Evolutionary conservation across 805 yeast genomes (phyloP), one percentile per base, ranked within the genome.

Genomic region (Barnettozyma botsteinii): DNA sequence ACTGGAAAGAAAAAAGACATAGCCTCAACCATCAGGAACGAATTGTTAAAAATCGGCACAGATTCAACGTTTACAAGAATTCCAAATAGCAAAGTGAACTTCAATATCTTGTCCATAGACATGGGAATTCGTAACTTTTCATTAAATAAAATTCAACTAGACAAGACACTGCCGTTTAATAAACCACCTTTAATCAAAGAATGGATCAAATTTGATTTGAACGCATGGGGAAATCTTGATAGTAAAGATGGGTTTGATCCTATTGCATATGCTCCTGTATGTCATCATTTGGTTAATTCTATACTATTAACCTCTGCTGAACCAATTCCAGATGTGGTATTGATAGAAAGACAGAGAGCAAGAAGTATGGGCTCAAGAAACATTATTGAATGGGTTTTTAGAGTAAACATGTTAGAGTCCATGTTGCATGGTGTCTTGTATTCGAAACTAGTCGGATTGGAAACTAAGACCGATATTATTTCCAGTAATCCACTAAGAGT

Each of bases 271-370:
- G 51, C 59, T 2, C 28, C 48, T 4, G 46, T 58, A 2, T 53
- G 57, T 4, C 42, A 44, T 12, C 43, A 44, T 5, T 45, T 64
- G 4, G 55, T 60, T 1, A 55, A 63, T 13, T 50, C 50, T 0
- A 48, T 56, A 2, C 38, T 53, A 19, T 43, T 63, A 11, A 52
- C 56, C 3, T 18, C 38, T 2, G 39, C 42, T 4, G 33, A 44
- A 3, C 30, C 43, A 1, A 23, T 44, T 0, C 72, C 77, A 0
- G 70, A 70, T 42, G 52, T 67, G 3, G 64, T 75, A 3, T 50
- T 78, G 10, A 59, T 79, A 3, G 86, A 80, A 49, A 52, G 77
- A 41, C 86, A 80, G 53, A 51, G 85, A 29, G 62, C 71, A 30
- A 62, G 85, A 36, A 65, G 76, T 0, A 59, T 58, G 46, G 73